Evolutionary conservation across 2,329 filamentous ascomycete genomes (phyloP), one percentile per base, ranked within the genome.

Genomic region (Tetracladium maxilliforme): DNA sequence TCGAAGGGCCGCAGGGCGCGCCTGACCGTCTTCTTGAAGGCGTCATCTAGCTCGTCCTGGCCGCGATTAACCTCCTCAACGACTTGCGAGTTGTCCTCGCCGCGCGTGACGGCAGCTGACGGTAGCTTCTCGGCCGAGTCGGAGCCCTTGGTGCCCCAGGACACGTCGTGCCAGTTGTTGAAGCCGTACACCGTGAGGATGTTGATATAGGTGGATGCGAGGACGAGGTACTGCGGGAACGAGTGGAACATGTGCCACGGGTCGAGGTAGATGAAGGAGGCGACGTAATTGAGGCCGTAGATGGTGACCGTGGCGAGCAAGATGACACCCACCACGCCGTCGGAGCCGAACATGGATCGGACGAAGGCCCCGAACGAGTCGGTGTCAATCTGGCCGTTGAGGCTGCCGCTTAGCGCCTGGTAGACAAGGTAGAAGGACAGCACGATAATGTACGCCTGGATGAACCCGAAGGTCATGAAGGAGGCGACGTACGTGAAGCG

Each of bases 211-310:
- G 84, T 92, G 10, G 87, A 92, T 69, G 90, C 90, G 46, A 94
- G 71, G 30, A 93, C 58, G 42, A 95, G 62, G 51, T 98, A 98
- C 47, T 81, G 73, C 10, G 79, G 79, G 70, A 94, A 98, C 4
- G 87, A 95, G 47, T 90, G 90, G 62, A 98, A 92, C 90, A 98
- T 95, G 69, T 98, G 90, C 90, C 90, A 98, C 14, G 90, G 90
- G 52, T 98, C 90, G 43, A 94, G 64, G 59, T 98, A 98, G 55
- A 98, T 59, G 69, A 98, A 94, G 4, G 87, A 95, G 7, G 87
- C 86, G 30, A 95, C 61, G 47, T 84, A 95, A 71, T 98, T 94
- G 30, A 98, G 70, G 54, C 90, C 90, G 48, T 93, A 95, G 29
- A 92, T 98, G 33, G 90, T 80, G 33, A 87, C 72, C 38, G 98